Evolutionary conservation across 208 protist species (phyloP), one percentile per base, ranked within the genome.

Genomic region (Trypanosoma boissoni): DNA sequence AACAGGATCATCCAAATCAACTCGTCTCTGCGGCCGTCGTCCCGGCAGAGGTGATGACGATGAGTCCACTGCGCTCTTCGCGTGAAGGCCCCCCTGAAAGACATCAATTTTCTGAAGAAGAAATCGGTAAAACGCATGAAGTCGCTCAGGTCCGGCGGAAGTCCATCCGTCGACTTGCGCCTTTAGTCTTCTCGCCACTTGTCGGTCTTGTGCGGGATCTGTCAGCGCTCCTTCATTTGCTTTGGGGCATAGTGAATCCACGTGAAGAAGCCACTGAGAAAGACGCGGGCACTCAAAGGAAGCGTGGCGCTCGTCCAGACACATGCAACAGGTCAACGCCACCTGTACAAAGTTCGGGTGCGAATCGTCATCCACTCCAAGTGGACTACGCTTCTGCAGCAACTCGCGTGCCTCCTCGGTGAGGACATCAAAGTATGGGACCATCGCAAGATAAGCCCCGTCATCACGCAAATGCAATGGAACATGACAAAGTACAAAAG

Each of bases 321-420:
- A 95, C 76, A 95, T 92, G 65, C 88, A 95, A 59, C 88, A 95
- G 36, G 88, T 92, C 28, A 66, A 59, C 18, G 84, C 85, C 28
- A 95, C 84, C 64, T 95, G 88, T 9, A 88, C 64, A 73, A 95
- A 91, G 64, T 92, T 92, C 16, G 83, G 83, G 51, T 90, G 83
- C 18, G 37, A 61, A 6, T 52, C 62, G 46, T 74, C 64, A 20
- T 67, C 64, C 3, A 60, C 60, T 20, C 66, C 69, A 26, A 71
- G 14, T 16, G 67, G 53, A 46, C 59, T 70, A 14, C 78, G 70
- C 34, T 79, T 78, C 14, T 28, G 9, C 46, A 95, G 65, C 52
- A 92, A 59, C 57, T 54, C 39, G 46, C 79, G 57, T 52, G 81
- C 82, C 50, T 91, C 84, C 39, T 86, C 84, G 29, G 63, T 64